Evolutionary conservation across 2,329 filamentous ascomycete species (phyloP).

Genomic region (Penicillium sp.): DNA sequence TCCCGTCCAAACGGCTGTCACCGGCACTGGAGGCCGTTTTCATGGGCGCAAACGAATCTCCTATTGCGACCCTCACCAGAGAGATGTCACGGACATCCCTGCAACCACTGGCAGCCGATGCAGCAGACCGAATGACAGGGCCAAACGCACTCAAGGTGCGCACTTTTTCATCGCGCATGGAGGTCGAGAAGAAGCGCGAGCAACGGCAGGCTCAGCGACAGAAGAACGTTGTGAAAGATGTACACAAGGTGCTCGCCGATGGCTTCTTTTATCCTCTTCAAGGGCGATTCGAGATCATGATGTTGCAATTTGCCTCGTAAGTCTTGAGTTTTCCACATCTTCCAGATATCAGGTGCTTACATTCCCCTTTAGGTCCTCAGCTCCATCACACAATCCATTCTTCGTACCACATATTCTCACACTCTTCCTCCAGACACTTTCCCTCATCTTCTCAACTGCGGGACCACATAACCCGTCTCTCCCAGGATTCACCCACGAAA

Average conservation of each 20-base stretch:
- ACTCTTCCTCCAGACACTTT: conserved; percentile 83
- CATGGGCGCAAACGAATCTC: conserved; percentile 50
- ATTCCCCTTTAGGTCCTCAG: conserved; percentile 35
- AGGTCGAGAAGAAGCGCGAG: conserved; percentile 60
- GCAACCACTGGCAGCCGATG: conserved; percentile 76
- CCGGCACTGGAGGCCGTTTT: conserved; percentile 74
- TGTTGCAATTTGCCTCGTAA: conserved; percentile 58
- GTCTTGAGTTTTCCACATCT: conserved; percentile 12
- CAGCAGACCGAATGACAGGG: conserved; percentile 77
- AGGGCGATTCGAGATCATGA: conserved; percentile 72
- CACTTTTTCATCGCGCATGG: conserved; percentile 80
- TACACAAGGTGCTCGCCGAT: conserved; percentile 73
- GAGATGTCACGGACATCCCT: conserved; percentile 73
- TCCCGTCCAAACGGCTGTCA: conserved; percentile 81
- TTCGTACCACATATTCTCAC: conserved; percentile 75
- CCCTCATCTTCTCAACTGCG: conserved; percentile 78
- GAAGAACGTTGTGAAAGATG: conserved; percentile 71
- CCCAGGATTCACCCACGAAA: conserved; percentile 78
- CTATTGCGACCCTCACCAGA: conserved; percentile 69
- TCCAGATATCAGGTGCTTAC: conserved; percentile 6
- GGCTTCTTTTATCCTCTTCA: conserved; percentile 87
- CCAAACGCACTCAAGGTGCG: conserved; percentile 86
- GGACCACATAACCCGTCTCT: conserved; percentile 78
- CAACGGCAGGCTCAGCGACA: conserved; percentile 51
- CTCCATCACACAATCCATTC: conserved; percentile 60